Percentiles rank a stretch among this genome's conserved stretches.
phyloP scores from a whole-genome alignment of 2,329 filamentous ascomycete species.

The Apiospora aurea region DNA sequence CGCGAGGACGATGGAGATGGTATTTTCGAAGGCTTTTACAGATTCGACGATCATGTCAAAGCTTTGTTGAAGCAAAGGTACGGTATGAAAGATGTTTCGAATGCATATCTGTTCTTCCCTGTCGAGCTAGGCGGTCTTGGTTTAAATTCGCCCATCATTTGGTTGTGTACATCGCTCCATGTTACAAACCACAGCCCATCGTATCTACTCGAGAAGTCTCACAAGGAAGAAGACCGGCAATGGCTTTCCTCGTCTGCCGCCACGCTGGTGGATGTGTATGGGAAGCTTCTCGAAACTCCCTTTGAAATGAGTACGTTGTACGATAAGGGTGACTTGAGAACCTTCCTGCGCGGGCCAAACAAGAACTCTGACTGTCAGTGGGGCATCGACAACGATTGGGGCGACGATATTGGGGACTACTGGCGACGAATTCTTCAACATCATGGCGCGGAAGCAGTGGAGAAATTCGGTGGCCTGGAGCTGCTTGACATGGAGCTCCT shows the following conservation, averaged over 20 bases:
- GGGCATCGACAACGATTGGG: too few relatives aligned
- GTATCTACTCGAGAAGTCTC: slow-evolving; percentile 38
- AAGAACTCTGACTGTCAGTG: too few relatives aligned
- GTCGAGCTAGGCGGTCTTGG: slow-evolving; percentile 54
- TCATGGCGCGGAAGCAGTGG: slow-evolving; percentile 53
- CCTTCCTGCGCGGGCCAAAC: too few relatives aligned
- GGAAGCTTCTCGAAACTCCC: too few relatives aligned
- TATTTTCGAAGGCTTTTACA: slow-evolving; percentile 37
- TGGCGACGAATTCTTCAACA: slow-evolving; percentile 30
- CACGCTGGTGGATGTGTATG: too few relatives aligned
- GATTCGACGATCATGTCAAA: slow-evolving; percentile 61
- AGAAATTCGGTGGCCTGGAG: slow-evolving; percentile 51
- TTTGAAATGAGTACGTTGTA: too few relatives aligned
- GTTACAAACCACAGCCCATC: slow-evolving; percentile 36
- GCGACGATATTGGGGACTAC: too few relatives aligned
- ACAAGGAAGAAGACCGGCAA: slow-evolving; percentile 32
- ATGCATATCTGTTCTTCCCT: slow-evolving; percentile 56
- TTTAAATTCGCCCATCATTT: slow-evolving; percentile 53
- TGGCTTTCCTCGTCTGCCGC: too few relatives aligned
- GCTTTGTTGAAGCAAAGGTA: slow-evolving; percentile 60
- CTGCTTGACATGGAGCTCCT: slow-evolving; percentile 53
- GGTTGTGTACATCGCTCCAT: slow-evolving; percentile 48
- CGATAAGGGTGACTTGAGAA: too few relatives aligned
- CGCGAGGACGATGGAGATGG: slow-evolving; percentile 20
- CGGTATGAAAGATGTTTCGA: slow-evolving; percentile 48